These are phyloP conservation scores for Populus pruinosa DNA, from an alignment of 345 rosid genomes.

Conservation along the genomic window DNA sequence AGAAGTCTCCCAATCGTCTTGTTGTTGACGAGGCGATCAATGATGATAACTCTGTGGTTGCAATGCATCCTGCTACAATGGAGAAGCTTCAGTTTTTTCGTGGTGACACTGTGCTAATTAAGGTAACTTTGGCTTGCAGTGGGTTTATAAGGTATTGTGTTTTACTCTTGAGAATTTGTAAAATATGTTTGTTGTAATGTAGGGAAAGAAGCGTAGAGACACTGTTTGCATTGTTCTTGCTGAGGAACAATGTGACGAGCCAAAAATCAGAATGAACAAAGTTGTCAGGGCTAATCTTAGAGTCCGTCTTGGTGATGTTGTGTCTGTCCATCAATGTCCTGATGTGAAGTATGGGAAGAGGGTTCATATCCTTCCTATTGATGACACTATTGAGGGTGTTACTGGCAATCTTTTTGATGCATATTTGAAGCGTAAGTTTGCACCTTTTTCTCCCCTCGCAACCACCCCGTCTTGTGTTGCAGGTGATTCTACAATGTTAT, in stretches of 20 bases:
- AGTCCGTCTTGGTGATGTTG: constrained; percentile 33
- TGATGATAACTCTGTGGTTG: constrained; percentile 31
- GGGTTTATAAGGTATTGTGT: neutral
- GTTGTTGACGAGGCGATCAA: constrained; percentile 30
- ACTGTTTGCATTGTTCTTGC: constrained; percentile 31
- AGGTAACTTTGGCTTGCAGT: constrained; percentile 6
- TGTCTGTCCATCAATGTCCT: constrained; percentile 33
- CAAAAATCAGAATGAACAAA: constrained; percentile 34
- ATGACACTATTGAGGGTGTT: constrained; percentile 37
- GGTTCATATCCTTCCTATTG: constrained; percentile 36
- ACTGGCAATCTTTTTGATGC: constrained; percentile 38
- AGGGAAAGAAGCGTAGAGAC: constrained; percentile 40
- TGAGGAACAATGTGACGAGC: constrained; percentile 32
- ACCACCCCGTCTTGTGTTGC: neutral
- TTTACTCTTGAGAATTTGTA: neutral
- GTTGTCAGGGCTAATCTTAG: constrained; percentile 34
- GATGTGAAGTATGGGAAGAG: constrained; percentile 34
- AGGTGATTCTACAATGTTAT: neutral
- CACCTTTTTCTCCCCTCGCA: neutral
- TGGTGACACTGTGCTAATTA: constrained; percentile 30
- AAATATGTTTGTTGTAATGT: neutral
- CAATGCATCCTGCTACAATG: constrained; percentile 33
- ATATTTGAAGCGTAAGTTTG: constrained; percentile 28
- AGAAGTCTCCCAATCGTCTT: constrained; percentile 35
- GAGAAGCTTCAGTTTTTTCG: constrained; percentile 34